Evolutionary conservation across 148 eudicot species (phyloP).

Genomic region (Mesembryanthemum crystallinum): DNA sequence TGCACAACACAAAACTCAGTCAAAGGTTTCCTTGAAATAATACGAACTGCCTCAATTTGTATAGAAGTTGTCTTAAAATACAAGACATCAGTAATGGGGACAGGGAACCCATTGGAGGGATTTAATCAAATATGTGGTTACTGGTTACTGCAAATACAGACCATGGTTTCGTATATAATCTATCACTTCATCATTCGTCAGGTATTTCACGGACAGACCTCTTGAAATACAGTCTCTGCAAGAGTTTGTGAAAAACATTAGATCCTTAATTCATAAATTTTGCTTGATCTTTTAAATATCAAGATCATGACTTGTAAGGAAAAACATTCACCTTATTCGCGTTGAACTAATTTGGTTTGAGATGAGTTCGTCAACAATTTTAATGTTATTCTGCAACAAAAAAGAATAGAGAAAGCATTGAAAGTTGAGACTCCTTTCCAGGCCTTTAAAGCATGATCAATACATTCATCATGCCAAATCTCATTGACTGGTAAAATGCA

Average conservation of each 20-base stretch:
- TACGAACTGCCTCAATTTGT: too few species aligned
- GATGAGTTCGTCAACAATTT: slow-evolving; percentile 75
- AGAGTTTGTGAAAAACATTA: slow-evolving; percentile 11
- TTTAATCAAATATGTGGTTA: slow-evolving; percentile 7
- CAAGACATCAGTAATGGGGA: neutral
- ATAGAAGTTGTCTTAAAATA: too few species aligned
- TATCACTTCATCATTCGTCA: slow-evolving; percentile 74
- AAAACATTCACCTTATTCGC: slow-evolving; percentile 60
- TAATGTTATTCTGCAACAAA: slow-evolving; percentile 61
- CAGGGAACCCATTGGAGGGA: neutral
- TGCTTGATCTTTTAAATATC: neutral
- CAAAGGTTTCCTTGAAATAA: too few species aligned
- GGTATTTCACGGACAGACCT: slow-evolving; percentile 72
- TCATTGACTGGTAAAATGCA: neutral
- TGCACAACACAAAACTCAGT: too few species aligned
- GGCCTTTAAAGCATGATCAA: neutral
- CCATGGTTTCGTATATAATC: slow-evolving; percentile 54
- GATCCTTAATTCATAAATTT: neutral
- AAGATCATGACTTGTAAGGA: neutral
- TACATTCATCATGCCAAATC: neutral
- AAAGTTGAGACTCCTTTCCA: neutral
- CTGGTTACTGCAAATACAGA: slow-evolving; percentile 36
- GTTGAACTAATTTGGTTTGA: slow-evolving; percentile 89
- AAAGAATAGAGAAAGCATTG: neutral
- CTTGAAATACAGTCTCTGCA: slow-evolving; percentile 68